Evolutionary conservation across 179 eudicot species (phyloP), one percentile per base, ranked within the genome.

Genomic region (Gypsophila paniculata): DNA sequence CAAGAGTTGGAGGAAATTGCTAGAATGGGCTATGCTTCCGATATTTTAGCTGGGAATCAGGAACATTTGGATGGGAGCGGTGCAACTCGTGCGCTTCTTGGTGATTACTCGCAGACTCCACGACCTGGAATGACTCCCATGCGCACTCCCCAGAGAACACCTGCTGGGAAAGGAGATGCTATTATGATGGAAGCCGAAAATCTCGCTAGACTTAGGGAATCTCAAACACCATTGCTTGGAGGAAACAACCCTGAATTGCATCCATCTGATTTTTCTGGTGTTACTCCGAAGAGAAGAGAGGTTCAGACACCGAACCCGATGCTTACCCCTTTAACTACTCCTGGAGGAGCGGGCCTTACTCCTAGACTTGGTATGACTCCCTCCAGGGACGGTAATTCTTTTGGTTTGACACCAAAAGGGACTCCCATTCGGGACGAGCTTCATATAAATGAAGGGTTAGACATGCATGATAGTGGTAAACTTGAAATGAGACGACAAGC

Each of bases 131-230:
- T 88, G 91, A 94, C 99, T 58, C 97, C 99, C 13, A 63, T 88
- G 74, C 86, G 96, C 26, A 94, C 99, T 68, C 96, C 99, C 69
- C 99, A 92, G 74, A 88, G 99, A 86, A 94, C 99, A 17, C 99
- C 97, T 74, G 87, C 93, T 63, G 96, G 94, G 32, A 90, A 90
- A 74, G 96, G 92, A 67, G 99, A 94, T 83, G 95, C 99, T 60
- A 88, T 94, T 19, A 90, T 94, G 99, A 94, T 94, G 99, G 99
- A 94, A 77, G 99, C 99, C 17, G 96, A 92, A 82, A 94, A 94
- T 74, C 84, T 90, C 29, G 88, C 95, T 59, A 83, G 97, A 77
- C 75, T 91, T 73, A 87, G 91, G 74, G 91, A 88, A 74, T 90
- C 97, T 10, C 99, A 94, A 79, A 94, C 99, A 58, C 99, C 99